A percentile compares a stretch with the other conserved stretches of the same genome.
These are phyloP conservation scores for Globisporangium paroecandrum DNA, from an alignment of 352 stramenopile genomes.

Conservation along the genomic window DNA sequence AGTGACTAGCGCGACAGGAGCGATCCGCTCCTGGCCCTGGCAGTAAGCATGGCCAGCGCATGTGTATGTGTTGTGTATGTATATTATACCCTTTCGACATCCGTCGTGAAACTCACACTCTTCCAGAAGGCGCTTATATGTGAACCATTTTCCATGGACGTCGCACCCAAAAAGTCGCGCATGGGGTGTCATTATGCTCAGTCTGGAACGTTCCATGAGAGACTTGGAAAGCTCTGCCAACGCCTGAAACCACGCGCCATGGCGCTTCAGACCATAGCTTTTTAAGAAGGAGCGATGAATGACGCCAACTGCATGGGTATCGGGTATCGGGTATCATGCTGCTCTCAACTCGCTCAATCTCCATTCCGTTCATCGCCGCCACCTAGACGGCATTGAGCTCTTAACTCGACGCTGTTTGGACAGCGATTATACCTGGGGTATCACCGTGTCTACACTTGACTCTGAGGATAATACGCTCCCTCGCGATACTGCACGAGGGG, in stretches of 20 bases:
- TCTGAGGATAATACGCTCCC: not conserved
- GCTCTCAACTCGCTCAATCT: no score
- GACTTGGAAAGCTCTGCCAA: not conserved
- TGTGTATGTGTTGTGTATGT: no score
- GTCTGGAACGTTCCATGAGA: not conserved
- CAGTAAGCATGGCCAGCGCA: no score
- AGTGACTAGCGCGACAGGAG: not conserved
- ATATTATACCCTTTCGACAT: not conserved
- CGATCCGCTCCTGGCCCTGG: no score
- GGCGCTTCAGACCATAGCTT: not conserved
- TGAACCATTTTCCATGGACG: not conserved
- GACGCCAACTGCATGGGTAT: no score
- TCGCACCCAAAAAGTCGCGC: not conserved
- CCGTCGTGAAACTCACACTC: not conserved
- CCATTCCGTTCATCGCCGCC: no score
- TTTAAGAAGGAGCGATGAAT: not conserved
- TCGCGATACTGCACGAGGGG: not conserved
- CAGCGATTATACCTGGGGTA: no score
- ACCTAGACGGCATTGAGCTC: no score
- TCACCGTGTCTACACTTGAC: no score
- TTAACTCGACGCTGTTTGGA: no score
- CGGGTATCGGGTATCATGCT: no score
- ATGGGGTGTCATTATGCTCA: not conserved
- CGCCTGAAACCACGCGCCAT: not conserved
- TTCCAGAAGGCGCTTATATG: not conserved